A percentile compares a stretch with the other conserved stretches of the same genome.
Evolutionary conservation across 2,329 filamentous ascomycete species (phyloP).

Genomic region (Neopestalotiopsis sp.): DNA sequence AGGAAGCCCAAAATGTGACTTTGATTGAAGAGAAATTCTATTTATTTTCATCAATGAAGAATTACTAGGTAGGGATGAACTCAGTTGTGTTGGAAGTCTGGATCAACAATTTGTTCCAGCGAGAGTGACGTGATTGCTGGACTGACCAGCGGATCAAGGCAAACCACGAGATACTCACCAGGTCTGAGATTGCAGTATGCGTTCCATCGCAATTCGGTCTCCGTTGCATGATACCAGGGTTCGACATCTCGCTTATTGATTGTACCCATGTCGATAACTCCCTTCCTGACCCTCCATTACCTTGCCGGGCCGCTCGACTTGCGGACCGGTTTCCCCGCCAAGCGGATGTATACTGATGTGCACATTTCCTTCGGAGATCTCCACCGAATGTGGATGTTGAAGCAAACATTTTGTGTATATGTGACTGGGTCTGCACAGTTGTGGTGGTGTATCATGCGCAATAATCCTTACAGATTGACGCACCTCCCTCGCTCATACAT

Average conservation of each 20-base stretch:
- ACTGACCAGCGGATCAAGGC: neutral
- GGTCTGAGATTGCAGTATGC: neutral
- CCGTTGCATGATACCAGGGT: neutral
- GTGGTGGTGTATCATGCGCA: no score
- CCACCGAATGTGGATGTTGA: neutral
- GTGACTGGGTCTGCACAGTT: no score
- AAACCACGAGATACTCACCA: neutral
- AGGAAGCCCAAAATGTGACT: neutral
- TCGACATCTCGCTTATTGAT: neutral
- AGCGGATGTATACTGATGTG: neutral
- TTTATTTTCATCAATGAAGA: no score
- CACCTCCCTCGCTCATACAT: neutral
- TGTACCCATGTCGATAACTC: neutral
- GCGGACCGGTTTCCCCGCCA: neutral
- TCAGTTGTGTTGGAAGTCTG: no score
- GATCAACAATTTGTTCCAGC: no score
- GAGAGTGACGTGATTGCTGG: no score
- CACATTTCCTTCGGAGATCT: neutral
- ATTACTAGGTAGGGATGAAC: no score
- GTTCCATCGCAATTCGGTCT: neutral
- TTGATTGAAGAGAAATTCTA: neutral
- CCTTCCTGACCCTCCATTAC: neutral
- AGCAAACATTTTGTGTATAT: neutral
- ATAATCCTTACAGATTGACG: neutral
- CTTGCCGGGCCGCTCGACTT: neutral